Base-by-base conservation (phyloP, 352 stramenopile species). In the Phytopythium delawarense region DNA sequence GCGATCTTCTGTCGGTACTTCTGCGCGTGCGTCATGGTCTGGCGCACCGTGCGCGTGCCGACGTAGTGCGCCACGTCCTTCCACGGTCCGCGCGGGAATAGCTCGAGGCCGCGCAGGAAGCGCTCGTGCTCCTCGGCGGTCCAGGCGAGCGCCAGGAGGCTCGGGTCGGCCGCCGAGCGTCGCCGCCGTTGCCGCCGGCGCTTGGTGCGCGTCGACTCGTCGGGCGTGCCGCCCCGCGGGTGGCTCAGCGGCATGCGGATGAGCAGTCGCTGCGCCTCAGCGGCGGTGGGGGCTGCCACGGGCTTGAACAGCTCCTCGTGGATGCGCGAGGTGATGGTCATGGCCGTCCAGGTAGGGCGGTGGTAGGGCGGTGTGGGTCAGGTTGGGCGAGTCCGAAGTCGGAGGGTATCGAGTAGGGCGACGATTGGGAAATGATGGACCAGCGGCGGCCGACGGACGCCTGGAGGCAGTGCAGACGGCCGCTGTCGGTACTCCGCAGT, bases 1-100 rank as follows among this genome's bases (percentile, higher is more conserved):
- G 35, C 54, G 39, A 59, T 59, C 53, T 91, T 91, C 62, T 88
- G 74, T 0, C 78, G 77, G 63, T 90, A 90, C 69, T 91, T 89
- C 54, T 91, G 81, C 23, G 79, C 81, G 54, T 92, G 81, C 0
- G 81, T 90, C 79, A 89, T 89, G 37, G 79, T 89, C 72, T 91
- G 82, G 18, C 82, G 78, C 50, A 89, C 81, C 0, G 78, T 89
- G 52, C 81, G 81, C 21, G 84, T 90, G 44, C 74, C 79, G 32
- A 63, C 57, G 44, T 20, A 63, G 7, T 28, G 12, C 21, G 57
- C 57, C 20, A 63, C 57, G 18, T 46, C 57, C 57, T 63, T 63
- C 57, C 57, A 63, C 34, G 57, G 57, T 12, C 57, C 57, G 35
- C 32, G 46, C 21, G 57, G 57, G 21, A 57, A 63, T 8, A 56